These are phyloP conservation scores for Clarireedia hainanense DNA, from an alignment of 2,329 filamentous ascomycete genomes.

Conservation along the genomic window DNA sequence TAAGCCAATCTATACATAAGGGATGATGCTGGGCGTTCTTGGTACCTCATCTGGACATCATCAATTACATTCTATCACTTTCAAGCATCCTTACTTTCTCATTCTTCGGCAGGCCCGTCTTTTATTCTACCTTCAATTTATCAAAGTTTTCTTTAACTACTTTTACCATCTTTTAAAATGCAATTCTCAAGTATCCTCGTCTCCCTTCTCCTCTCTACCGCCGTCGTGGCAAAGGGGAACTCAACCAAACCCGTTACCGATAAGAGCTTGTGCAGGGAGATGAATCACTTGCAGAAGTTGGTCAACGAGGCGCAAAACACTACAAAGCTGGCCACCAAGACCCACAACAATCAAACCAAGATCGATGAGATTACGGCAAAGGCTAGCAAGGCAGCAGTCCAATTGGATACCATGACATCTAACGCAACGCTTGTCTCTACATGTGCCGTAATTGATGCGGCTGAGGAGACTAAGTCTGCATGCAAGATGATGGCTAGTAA, in stretches of 20 bases:
- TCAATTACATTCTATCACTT: neutral
- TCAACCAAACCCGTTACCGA: constrained; percentile 24
- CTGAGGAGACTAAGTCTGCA: neutral
- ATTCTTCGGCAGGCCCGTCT: neutral
- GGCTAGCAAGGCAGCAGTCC: constrained; percentile 26
- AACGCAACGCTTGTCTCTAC: constrained; percentile 32
- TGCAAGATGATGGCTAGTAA: constrained; percentile 9
- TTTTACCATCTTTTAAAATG: constrained; percentile 10
- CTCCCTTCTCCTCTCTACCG: constrained; percentile 19
- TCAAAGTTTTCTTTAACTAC: neutral
- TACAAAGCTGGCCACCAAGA: constrained; percentile 29
- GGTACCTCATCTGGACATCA: constrained; percentile 4
- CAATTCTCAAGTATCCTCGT: constrained; percentile 21
- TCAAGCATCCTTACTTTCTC: neutral
- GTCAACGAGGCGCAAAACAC: constrained; percentile 31
- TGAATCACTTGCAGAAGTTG: constrained; percentile 27
- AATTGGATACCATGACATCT: constrained; percentile 27
- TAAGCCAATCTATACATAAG: constrained; percentile 1
- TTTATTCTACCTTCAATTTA: neutral
- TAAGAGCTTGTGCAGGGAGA: constrained; percentile 30
- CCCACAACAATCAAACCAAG: constrained; percentile 33
- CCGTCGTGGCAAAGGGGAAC: constrained; percentile 27
- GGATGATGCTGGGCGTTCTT: neutral
- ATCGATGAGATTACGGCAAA: constrained; percentile 32
- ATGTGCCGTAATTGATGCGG: constrained; percentile 30